Evolutionary conservation across 352 stramenopile species (phyloP), one percentile per base, ranked within the genome.

Genomic region (Pythium scleroteichum): DNA sequence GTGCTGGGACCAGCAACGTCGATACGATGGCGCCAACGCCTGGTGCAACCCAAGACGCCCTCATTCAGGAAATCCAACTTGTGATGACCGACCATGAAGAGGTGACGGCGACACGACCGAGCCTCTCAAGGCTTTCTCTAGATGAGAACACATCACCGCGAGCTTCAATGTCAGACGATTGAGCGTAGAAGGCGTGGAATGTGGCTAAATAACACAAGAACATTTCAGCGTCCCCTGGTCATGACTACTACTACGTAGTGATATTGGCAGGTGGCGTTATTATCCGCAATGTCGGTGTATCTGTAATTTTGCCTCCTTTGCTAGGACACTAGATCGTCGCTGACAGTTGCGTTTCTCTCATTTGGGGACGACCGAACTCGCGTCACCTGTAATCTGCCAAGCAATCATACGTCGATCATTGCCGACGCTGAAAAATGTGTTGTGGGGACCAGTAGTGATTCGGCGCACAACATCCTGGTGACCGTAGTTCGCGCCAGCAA

Each of bases 341-440:
- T n/a, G n/a, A n/a, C 8, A 19, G 35, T 49, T 57, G 40, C 17
- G 4, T 53, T 65, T 59, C 47, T 65, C 53, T 40, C 19, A n/a
- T 44, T 20, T 20, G 38, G 66, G 75, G 56, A 69, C 87, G 53
- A 94, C 82, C 40, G 79, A 75, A 26, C 67, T 74, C 4, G 72
- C 78, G 45, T 94, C 84, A 52, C 85, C 85, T 39, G 78, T 92
- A 72, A 94, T 84, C 66, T 94, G 85, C 85, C 85, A 94, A 38
- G 85, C 85, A 68, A 94, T 76, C 81, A 92, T 92, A 57, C 87
- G 87, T 38, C 79, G 69, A 64, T 94, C 85, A 53, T 88, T 92
- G 56, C 80, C 76, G 33, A 83, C 73, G 17, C 78, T 86, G 68
- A 94, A 94, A 53, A 94, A 92, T 41, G 85, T 94, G 63, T 90